Evolutionary conservation across 768 basidiomycete species (phyloP), one percentile per base, ranked within the genome.

Genomic region (Clavulina sp.): DNA sequence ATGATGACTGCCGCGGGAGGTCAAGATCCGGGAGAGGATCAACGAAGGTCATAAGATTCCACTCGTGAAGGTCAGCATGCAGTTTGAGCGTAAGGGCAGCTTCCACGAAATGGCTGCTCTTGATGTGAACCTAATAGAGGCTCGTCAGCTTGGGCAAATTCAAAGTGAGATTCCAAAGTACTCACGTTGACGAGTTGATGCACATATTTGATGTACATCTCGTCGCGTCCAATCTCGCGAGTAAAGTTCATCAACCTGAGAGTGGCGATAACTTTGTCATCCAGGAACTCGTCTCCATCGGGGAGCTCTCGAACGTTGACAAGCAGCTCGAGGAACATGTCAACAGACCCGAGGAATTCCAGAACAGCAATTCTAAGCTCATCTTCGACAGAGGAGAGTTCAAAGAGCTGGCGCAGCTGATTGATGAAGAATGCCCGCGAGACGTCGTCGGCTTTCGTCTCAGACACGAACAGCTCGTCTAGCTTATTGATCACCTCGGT

Each of bases 181-280:
- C 80, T 58, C 60, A 91, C 85, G 59, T 87, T 84, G 48, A 93
- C 87, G 24, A 95, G 78, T 61, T 92, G 87, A 61, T 95, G 88
- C 23, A 93, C 84, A 63, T 93, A 93, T 73, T 91, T 87, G 65
- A 92, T 84, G 60, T 91, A 93, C 54, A 95, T 89, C 61, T 92
- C 89, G 60, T 87, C 82, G 9, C 91, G 73, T 18, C 89, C 89
- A 52, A 93, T 91, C 18, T 84, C 76, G 18, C 87, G 76, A 57
- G 93, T 88, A 64, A 92, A 95, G 63, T 89, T 87, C 82, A 95
- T 89, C 54, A 95, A 68, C 31, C 86, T 75, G 56, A 92, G 69
- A 48, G 89, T 92, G 7, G 88, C 88, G 61, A 88, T 87, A 21
- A 92, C 85, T 19, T 91, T 78, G 61, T 97, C 93, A 60, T 97